Evolutionary conservation across 1,284 basidiomycete genomes (phyloP).

Genomic region (Pseudozyma flocculosa): DNA sequence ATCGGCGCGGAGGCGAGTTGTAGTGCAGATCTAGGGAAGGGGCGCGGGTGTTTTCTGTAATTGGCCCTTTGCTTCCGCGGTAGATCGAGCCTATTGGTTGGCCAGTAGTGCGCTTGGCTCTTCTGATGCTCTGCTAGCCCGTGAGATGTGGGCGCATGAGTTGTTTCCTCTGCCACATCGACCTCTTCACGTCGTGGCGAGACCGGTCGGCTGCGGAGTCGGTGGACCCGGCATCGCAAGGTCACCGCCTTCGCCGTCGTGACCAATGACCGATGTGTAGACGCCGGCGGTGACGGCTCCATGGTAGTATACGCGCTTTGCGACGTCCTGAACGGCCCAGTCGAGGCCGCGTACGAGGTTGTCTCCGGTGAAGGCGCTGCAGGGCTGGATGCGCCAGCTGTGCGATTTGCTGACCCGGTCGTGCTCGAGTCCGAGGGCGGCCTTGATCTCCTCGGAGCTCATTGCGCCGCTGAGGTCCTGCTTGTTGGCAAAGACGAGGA

Average conservation of each 20-base stretch:
- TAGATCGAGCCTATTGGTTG: too few species aligned
- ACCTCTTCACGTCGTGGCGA: too few species aligned
- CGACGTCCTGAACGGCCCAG: conserved; percentile 92
- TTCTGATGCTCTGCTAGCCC: too few species aligned
- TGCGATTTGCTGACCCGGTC: conserved; percentile 70
- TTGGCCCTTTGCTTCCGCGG: too few species aligned
- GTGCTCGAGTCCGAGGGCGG: conserved; percentile 29
- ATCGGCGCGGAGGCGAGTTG: not conserved
- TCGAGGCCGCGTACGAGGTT: conserved; percentile 83
- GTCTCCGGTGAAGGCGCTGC: conserved; percentile 85
- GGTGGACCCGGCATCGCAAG: too few species aligned
- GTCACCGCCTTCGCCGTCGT: not conserved
- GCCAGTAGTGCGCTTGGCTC: too few species aligned
- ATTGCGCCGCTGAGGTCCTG: conserved; percentile 90
- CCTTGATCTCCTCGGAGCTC: conserved; percentile 75
- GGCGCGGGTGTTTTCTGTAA: too few species aligned
- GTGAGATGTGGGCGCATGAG: too few species aligned
- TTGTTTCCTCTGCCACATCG: too few species aligned
- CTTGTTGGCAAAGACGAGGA: conserved; percentile 98
- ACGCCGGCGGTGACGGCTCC: conserved; percentile 3
- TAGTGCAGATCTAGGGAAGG: not conserved
- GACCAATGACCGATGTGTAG: not conserved
- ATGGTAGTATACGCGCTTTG: conserved; percentile 54
- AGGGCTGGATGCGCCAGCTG: conserved; percentile 85
- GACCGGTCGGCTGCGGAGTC: too few species aligned